Base-by-base conservation (phyloP, 345 rosid genomes). In the Ceriops zippeliana region DNA sequence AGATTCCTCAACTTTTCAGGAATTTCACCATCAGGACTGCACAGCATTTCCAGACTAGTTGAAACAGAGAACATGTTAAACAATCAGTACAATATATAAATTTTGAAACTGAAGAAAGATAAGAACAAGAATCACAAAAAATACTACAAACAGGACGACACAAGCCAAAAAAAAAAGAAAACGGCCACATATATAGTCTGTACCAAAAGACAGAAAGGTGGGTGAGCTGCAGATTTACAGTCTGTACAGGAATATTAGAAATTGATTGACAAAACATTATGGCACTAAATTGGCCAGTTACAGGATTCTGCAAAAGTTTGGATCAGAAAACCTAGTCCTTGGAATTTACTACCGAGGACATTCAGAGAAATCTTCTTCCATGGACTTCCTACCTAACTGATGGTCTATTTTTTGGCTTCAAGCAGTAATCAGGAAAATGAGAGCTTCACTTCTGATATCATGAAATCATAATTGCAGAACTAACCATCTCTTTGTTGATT, bases 1-100 rank as follows among this genome's bases (percentile, higher is more conserved):
- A 95, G 76, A 74, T 95, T 91, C 81, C 93, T 91, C 67, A 95
- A 75, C 72, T 89, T 95, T 69, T 95, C 96, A 8, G 96, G 99
- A 77, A 95, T 96, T 81, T 95, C 97, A 17, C 99, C 99, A 77
- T 95, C 96, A 77, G 96, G 96, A 75, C 99, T 96, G 61, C 96
- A 88, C 38, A 95, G 86, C 88, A 89, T 76, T 82, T 95, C 99
- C 91, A 91, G 75, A 78, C 99, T 95, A 75, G 68, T 49, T 20
- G 58, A 56, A 65, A 56, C 51, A 52, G 2, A 46, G 63, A 35
- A 31, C 21, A 16, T 17, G 54, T 69, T 58, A 70, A 56, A 46
- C 22, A 1, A 42, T 56, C 17, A 24, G 59, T 10, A 24, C 28
- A 56, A 56, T 56, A 13, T 6, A 24, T 27, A 56, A 56, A 24